Conservation (phyloP, 2,329 filamentous ascomycete species). For the Xylariaceae sp. region DNA sequence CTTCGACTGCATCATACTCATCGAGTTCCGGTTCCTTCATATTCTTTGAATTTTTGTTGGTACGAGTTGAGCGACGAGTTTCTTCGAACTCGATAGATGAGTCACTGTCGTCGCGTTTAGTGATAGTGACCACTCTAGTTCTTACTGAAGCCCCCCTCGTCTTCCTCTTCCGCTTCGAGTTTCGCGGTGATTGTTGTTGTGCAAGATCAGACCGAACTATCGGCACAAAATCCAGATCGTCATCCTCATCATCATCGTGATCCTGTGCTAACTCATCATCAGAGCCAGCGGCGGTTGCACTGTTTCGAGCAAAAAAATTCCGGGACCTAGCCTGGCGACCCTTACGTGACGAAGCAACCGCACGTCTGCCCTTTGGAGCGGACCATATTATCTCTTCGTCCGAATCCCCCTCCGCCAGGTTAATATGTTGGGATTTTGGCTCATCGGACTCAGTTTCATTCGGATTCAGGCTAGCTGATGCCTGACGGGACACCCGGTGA, state of each 20-base stretch:
- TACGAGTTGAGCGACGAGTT: conserved; percentile 46
- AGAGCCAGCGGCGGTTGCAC: conserved; percentile 18
- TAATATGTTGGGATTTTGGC: neutral
- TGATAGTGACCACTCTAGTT: conserved; percentile 15
- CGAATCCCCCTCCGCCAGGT: conserved; percentile 10
- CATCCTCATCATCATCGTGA: conserved; percentile 10
- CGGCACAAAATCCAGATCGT: conserved; percentile 22
- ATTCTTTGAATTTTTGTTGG: conserved; percentile 40
- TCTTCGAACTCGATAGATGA: conserved; percentile 53
- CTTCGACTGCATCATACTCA: conserved; percentile 51
- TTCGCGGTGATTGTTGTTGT: neutral
- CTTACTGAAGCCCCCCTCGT: conserved; percentile 18
- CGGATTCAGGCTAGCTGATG: conserved; percentile 3
- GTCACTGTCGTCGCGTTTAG: conserved; percentile 26
- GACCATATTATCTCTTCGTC: conserved; percentile 6
- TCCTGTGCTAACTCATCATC: conserved; percentile 34
- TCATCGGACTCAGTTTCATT: conserved; percentile 10
- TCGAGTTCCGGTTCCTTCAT: conserved; percentile 55
- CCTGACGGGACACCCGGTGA: conserved; percentile 18
- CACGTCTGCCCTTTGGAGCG: neutral
- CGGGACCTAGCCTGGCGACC: conserved; percentile 23
- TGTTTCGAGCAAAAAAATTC: conserved; percentile 6
- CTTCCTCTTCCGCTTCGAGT: neutral
- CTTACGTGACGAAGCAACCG: neutral
- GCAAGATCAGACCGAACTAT: conserved; percentile 30